Conservation (phyloP, 2,329 filamentous ascomycete species). For the Zarea fungicola region DNA sequence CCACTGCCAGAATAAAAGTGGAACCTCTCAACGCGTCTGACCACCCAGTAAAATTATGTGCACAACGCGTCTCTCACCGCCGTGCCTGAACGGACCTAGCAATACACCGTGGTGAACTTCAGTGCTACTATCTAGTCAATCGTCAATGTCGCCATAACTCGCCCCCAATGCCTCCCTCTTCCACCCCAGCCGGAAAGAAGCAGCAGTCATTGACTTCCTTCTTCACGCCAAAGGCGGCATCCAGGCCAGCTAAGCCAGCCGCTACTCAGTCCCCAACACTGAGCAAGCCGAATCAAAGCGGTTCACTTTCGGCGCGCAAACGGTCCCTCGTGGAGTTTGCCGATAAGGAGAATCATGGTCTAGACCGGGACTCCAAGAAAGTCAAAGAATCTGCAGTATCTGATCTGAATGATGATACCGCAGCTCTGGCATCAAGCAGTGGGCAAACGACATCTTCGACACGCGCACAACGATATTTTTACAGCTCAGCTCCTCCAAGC, state of each 20-base stretch:
- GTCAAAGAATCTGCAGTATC: conserved; percentile 38
- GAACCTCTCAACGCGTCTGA: conserved; percentile 14
- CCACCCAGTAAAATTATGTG: neutral
- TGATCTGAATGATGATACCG: conserved; percentile 35
- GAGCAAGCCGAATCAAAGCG: conserved; percentile 38
- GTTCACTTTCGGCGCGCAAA: conserved; percentile 43
- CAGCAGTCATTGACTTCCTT: conserved; percentile 84
- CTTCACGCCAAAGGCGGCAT: conserved; percentile 60
- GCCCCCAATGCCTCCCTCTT: conserved; percentile 27
- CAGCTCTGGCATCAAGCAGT: conserved; percentile 18
- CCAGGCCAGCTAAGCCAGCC: conserved; percentile 31
- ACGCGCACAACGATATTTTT: conserved; percentile 6
- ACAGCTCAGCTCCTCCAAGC: conserved; percentile 25
- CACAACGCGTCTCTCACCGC: too few relatives aligned
- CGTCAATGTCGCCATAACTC: conserved; percentile 6
- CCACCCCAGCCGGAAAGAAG: conserved; percentile 51
- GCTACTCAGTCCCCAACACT: conserved; percentile 19
- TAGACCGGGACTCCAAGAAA: conserved; percentile 10
- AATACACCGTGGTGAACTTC: too few relatives aligned
- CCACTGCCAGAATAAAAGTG: conserved; percentile 3
- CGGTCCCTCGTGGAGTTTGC: conserved; percentile 31
- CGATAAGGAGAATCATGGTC: conserved; percentile 7
- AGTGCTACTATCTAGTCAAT: neutral
- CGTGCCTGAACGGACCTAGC: too few relatives aligned
- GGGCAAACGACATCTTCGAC: conserved; percentile 23